These are phyloP conservation scores for Xylona heveae DNA, from an alignment of 495 filamentous ascomycete genomes.

Conservation along the genomic window DNA sequence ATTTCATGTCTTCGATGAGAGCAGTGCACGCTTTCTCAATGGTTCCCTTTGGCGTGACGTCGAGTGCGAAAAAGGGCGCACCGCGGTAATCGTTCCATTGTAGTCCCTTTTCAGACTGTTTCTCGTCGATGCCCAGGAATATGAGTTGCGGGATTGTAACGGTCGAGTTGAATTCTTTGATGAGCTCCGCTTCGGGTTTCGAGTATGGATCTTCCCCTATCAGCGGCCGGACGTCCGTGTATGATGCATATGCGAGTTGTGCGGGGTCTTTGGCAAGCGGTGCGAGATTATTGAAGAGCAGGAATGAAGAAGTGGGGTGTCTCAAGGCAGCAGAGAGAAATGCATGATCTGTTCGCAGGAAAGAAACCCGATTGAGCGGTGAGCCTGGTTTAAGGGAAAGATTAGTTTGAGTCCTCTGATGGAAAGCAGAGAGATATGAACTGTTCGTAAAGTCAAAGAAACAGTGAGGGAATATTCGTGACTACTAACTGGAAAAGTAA, in stretches of 20 bases:
- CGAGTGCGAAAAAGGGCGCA: slow-evolving; percentile 68
- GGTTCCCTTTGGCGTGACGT: slow-evolving; percentile 54
- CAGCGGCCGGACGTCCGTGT: slow-evolving; percentile 42
- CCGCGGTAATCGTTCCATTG: slow-evolving; percentile 45
- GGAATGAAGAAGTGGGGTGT: slow-evolving; percentile 46
- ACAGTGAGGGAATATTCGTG: background rate
- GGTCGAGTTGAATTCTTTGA: slow-evolving; percentile 54
- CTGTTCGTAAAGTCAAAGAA: background rate
- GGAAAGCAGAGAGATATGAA: background rate
- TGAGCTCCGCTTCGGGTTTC: slow-evolving; percentile 46
- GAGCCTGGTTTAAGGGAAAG: slow-evolving; percentile 25
- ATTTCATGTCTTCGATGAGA: slow-evolving; percentile 33
- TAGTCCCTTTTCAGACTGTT: slow-evolving; percentile 23
- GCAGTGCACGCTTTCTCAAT: slow-evolving; percentile 25
- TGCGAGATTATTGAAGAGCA: slow-evolving; percentile 58
- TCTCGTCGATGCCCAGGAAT: slow-evolving; percentile 76
- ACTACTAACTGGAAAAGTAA: slow-evolving; percentile 63
- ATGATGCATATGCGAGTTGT: slow-evolving; percentile 36
- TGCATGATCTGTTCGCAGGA: slow-evolving; percentile 54
- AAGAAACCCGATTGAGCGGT: slow-evolving; percentile 61
- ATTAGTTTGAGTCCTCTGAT: slow-evolving; percentile 1
- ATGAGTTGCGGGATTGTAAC: slow-evolving; percentile 44
- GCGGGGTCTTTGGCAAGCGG: slow-evolving; percentile 42
- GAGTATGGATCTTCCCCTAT: slow-evolving; percentile 51
- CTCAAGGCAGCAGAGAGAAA: slow-evolving; percentile 62